Percentiles rank a stretch among this genome's conserved stretches.
phyloP scores from a whole-genome alignment of 1,284 basidiomycete species.

The Ganoderma meredithae region DNA sequence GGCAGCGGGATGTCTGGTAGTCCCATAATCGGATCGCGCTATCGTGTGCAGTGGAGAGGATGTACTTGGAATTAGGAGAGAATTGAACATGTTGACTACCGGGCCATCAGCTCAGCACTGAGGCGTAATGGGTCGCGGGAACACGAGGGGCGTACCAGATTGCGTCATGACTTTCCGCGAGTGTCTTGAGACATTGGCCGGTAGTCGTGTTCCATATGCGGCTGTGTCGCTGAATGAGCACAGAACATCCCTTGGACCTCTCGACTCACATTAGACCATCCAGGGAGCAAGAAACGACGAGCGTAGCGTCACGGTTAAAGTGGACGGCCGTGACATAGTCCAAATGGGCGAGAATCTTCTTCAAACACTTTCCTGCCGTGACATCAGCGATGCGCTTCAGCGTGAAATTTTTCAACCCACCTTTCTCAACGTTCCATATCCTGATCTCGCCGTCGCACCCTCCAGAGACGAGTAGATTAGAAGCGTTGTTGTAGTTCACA shows the following conservation, averaged over 20 bases:
- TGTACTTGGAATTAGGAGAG: slow-evolving; percentile 93
- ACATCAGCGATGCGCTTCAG: neutral
- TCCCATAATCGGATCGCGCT: slow-evolving; percentile 95
- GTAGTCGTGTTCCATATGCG: slow-evolving; percentile 95
- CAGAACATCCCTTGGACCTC: neutral
- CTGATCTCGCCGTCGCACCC: slow-evolving; percentile 92
- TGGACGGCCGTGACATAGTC: slow-evolving; percentile 95
- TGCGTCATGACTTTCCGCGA: slow-evolving; percentile 90
- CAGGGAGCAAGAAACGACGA: slow-evolving; percentile 90
- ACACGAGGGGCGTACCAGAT: slow-evolving; percentile 66
- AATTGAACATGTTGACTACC: slow-evolving; percentile 87
- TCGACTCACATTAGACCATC: slow-evolving; percentile 90
- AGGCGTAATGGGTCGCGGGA: neutral
- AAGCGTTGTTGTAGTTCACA: slow-evolving; percentile 88
- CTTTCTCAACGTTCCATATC: slow-evolving; percentile 90
- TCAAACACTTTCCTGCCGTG: slow-evolving; percentile 74
- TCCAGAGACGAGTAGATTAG: slow-evolving; percentile 90
- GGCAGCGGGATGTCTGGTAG: slow-evolving; percentile 88
- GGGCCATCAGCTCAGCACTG: neutral
- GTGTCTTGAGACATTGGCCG: slow-evolving; percentile 95
- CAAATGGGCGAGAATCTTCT: slow-evolving; percentile 89
- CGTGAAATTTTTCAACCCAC: slow-evolving; percentile 45
- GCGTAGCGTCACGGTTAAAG: slow-evolving; percentile 91
- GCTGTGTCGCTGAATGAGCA: slow-evolving; percentile 50
- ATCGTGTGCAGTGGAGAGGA: slow-evolving; percentile 92